phyloP scores from a whole-genome alignment of 2,329 filamentous ascomycete species.

The Pseudocercospora ulei region DNA sequence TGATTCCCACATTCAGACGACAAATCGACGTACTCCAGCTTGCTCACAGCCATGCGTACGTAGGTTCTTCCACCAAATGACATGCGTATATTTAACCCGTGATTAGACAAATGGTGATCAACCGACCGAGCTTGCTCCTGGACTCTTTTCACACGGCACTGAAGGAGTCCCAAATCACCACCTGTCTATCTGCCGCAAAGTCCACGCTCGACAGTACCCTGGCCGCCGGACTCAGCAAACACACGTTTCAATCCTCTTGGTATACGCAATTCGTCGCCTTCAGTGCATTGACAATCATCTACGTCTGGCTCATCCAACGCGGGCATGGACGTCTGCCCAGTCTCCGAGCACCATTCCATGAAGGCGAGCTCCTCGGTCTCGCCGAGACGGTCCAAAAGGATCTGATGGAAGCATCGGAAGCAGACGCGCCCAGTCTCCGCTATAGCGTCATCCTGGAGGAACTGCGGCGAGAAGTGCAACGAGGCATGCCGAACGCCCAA shows the following conservation, averaged over 20 bases:
- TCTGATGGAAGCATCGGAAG: conserved; percentile 36
- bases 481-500: conserved; percentile 12
- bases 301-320: conserved; percentile 47
- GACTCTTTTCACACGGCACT: conserved; percentile 20
- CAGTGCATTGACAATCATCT: conserved; percentile 44
- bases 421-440: conserved; percentile 40
- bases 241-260: conserved; percentile 44
- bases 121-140: conserved; percentile 46
- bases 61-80: too few relatives aligned
- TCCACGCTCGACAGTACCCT: conserved; percentile 41
- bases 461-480: conserved; percentile 38
- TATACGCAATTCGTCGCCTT: conserved; percentile 36
- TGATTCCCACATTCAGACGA: conserved; percentile 45
- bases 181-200: conserved; percentile 44
- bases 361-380: conserved; percentile 35
- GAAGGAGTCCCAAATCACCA: conserved; percentile 36
- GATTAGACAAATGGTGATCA: conserved; percentile 49
- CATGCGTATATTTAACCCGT: too few relatives aligned
- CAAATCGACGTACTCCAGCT: conserved; percentile 48
- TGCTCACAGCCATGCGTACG: conserved; percentile 49
- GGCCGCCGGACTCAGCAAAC: conserved; percentile 29
- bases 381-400: conserved; percentile 44
- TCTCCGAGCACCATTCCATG: conserved; percentile 14
- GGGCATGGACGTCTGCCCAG: conserved; percentile 21
- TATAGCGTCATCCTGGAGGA: conserved; percentile 49